Evolutionary conservation across 495 filamentous ascomycete genomes (phyloP).

Genomic region (Xanthoparmelia taractica): DNA sequence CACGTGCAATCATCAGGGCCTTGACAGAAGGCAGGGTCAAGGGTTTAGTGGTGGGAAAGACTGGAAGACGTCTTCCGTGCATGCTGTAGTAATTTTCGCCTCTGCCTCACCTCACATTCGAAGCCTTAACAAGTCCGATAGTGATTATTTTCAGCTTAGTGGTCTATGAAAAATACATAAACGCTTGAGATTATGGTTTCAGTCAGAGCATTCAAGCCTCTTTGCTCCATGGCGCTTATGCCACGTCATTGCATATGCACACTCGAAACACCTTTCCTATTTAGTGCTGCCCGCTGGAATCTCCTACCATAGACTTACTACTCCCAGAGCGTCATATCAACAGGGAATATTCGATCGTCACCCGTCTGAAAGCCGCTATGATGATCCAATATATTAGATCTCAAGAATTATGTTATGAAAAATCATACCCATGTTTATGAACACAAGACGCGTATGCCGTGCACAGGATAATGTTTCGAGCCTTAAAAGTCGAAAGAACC

Average conservation of each 20-base stretch:
- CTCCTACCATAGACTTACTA: background rate
- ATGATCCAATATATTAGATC: background rate
- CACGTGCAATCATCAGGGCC: background rate
- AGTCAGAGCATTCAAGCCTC: conserved; percentile 13
- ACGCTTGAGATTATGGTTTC: conserved; percentile 13
- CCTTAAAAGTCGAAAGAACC: conserved; percentile 18
- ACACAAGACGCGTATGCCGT: background rate
- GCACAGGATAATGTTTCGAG: background rate
- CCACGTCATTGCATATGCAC: conserved; percentile 3
- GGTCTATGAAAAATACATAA: conserved; percentile 11
- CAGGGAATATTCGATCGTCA: background rate
- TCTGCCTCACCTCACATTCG: background rate
- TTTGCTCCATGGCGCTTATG: conserved; percentile 12
- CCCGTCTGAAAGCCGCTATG: background rate
- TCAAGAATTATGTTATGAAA: background rate
- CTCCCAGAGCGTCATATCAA: background rate
- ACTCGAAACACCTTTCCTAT: background rate
- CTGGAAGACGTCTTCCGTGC: background rate
- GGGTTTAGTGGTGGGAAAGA: background rate
- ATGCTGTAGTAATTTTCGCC: background rate
- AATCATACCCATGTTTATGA: conserved; percentile 4
- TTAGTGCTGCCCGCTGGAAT: background rate
- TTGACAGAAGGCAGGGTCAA: background rate
- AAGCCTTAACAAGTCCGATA: background rate
- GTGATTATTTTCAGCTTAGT: background rate